Conservation (phyloP, 805 yeast genomes). For the Zygoascus tannicola region DNA sequence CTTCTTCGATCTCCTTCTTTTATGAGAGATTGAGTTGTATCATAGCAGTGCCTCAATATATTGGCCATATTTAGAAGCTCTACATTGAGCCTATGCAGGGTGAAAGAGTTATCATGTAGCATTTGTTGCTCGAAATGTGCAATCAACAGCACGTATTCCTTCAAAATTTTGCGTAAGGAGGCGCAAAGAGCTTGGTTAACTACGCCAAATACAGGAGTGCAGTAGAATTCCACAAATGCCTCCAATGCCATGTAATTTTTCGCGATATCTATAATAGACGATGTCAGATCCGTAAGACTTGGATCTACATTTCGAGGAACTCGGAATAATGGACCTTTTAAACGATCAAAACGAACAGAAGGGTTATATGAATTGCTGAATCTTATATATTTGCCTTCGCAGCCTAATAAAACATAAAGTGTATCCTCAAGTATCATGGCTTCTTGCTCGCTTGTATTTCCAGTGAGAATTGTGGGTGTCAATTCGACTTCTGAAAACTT, state of each 20-base stretch:
- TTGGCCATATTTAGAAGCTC: constrained; percentile 32
- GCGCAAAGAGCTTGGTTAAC: constrained; percentile 65
- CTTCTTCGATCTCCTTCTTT: constrained; percentile 29
- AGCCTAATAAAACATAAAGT: constrained; percentile 46
- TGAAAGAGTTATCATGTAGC: constrained; percentile 39
- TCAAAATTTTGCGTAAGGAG: constrained; percentile 41
- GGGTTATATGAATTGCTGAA: constrained; percentile 56
- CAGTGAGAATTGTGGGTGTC: constrained; percentile 5
- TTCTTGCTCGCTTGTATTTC: constrained; percentile 37
- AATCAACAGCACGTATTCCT: constrained; percentile 24
- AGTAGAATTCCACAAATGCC: constrained; percentile 53
- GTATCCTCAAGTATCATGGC: constrained; percentile 64
- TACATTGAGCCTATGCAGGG: constrained; percentile 52
- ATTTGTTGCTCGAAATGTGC: constrained; percentile 45
- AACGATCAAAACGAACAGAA: constrained; percentile 30
- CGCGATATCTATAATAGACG: constrained; percentile 52
- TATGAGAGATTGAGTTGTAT: constrained; percentile 41
- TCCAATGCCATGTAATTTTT: constrained; percentile 50
- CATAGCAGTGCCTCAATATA: constrained; percentile 48
- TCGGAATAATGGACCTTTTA: constrained; percentile 66
- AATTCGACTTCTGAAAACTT: constrained; percentile 14
- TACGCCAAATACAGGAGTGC: constrained; percentile 50
- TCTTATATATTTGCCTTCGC: constrained; percentile 69
- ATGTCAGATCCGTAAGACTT: constrained; percentile 60
- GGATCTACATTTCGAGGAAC: constrained; percentile 66